A percentile compares a stretch with the other conserved stretches of the same genome.
Evolutionary conservation across 2,329 filamentous ascomycete species (phyloP).

Genomic region (Tolypocladium tropicale): DNA sequence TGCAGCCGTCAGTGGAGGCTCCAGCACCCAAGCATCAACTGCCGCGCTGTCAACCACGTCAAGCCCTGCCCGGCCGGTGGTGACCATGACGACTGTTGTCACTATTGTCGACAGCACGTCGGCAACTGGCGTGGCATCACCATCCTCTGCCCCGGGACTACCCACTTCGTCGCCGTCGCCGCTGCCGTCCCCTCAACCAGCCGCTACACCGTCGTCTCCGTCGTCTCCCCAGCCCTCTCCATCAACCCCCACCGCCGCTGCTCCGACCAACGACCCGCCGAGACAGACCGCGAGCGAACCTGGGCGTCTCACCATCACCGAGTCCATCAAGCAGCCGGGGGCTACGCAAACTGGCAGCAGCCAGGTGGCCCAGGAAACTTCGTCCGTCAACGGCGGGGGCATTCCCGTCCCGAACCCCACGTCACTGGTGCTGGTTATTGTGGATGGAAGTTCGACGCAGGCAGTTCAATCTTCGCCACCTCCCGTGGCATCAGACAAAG

Average conservation of each 20-base stretch:
- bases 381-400: conserved; percentile 4
- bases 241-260: not conserved
- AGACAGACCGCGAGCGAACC: not conserved
- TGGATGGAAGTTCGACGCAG: conserved; percentile 8
- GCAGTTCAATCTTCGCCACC: not conserved
- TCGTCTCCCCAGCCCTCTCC: not conserved
- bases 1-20: conserved; percentile 3
- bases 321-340: conserved; percentile 15
- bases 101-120: conserved; percentile 14
- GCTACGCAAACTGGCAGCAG: conserved; percentile 1
- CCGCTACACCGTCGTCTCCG: not conserved
- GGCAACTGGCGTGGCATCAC: not conserved
- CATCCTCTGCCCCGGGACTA: conserved; percentile 1
- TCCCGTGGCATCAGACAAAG: not conserved
- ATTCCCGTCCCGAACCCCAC: conserved; percentile 7
- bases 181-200: not conserved
- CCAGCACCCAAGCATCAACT: not conserved
- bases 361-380: not conserved
- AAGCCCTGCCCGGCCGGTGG: conserved; percentile 14
- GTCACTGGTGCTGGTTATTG: conserved; percentile 16
- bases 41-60: too few species aligned
- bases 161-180: conserved; percentile 5
- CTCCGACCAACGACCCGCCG: not conserved
- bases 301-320: conserved; percentile 12
- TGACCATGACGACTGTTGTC: conserved; percentile 20